These are phyloP conservation scores for Cupressus sempervirens DNA, from an alignment of 75 land plant genomes.

Conservation along the genomic window DNA sequence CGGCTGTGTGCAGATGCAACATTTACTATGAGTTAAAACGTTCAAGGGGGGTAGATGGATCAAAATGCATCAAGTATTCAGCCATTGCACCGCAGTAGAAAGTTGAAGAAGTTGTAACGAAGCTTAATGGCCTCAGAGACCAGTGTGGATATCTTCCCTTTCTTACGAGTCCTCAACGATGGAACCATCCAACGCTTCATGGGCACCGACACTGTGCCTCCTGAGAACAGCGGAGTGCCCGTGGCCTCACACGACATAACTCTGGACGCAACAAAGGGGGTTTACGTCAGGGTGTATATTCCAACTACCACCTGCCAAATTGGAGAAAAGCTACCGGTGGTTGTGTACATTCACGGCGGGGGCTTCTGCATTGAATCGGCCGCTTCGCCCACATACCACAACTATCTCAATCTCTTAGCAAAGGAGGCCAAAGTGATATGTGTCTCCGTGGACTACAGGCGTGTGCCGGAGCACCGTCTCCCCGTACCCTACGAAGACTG, in stretches of 20 bases:
- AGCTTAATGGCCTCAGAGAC: too few species aligned
- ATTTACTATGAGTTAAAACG: too few species aligned
- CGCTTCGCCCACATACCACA: slow-evolving; percentile 21
- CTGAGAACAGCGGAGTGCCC: not conserved
- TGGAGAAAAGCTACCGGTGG: slow-evolving; percentile 15
- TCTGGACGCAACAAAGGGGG: slow-evolving; percentile 28
- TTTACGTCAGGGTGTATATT: slow-evolving; percentile 47
- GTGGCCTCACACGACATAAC: slow-evolving; percentile 31
- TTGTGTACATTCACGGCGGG: slow-evolving; percentile 58
- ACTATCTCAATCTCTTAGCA: slow-evolving; percentile 28
- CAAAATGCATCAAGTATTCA: too few species aligned
- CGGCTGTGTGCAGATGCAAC: too few species aligned
- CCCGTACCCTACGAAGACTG: slow-evolving; percentile 55
- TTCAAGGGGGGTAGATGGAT: too few species aligned
- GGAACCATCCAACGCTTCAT: too few species aligned
- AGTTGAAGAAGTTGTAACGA: too few species aligned
- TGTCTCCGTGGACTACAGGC: slow-evolving; percentile 54
- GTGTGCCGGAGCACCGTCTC: slow-evolving; percentile 41
- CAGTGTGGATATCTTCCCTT: too few species aligned
- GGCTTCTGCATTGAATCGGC: slow-evolving; percentile 38
- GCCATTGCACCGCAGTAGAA: too few species aligned
- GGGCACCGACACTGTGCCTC: not conserved
- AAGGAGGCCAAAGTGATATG: slow-evolving; percentile 23
- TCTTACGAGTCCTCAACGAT: too few species aligned
- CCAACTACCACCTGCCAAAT: slow-evolving; percentile 16